Conservation (phyloP, 2,329 filamentous ascomycete species). For the Paradendryphiella salina region DNA sequence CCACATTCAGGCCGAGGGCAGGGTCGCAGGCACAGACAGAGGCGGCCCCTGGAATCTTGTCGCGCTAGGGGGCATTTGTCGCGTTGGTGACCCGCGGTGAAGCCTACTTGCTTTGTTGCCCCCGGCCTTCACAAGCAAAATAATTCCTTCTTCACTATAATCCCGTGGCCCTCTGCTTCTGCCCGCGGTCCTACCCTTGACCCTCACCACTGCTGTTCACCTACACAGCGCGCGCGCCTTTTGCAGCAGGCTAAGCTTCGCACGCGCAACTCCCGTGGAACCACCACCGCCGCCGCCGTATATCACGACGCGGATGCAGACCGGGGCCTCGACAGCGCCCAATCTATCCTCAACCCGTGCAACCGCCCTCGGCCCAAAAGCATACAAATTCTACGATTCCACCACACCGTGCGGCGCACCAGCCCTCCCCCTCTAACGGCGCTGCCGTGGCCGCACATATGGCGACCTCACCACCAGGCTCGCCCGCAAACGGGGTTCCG, state of each 20-base stretch:
- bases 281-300: not conserved
- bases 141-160: conserved; percentile 13
- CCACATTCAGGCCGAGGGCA: conserved; percentile 1
- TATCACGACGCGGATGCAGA: conserved; percentile 14
- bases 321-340: conserved; percentile 9
- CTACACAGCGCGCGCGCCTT: not conserved
- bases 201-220: not conserved
- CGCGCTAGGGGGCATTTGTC: conserved; percentile 17
- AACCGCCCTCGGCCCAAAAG: conserved; percentile 10
- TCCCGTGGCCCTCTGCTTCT: not conserved
- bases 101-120: conserved; percentile 2
- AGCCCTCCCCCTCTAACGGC: conserved; percentile 19
- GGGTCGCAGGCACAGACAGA: not conserved
- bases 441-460: conserved; percentile 36
- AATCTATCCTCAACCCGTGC: conserved; percentile 16
- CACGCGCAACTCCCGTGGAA: not conserved
- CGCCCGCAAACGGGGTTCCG: conserved; percentile 55
- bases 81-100: conserved; percentile 9
- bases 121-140: conserved; percentile 12
- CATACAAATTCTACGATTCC: conserved; percentile 8
- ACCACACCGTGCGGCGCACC: conserved; percentile 19
- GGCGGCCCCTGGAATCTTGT: conserved; percentile 12
- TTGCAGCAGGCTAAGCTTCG: not conserved
- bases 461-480: conserved; percentile 45
- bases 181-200: not conserved